Percentiles rank a stretch among this genome's conserved stretches.
Evolutionary conservation across 257 asterid genomes (phyloP).

Genomic region (Solanum tarapatanum): DNA sequence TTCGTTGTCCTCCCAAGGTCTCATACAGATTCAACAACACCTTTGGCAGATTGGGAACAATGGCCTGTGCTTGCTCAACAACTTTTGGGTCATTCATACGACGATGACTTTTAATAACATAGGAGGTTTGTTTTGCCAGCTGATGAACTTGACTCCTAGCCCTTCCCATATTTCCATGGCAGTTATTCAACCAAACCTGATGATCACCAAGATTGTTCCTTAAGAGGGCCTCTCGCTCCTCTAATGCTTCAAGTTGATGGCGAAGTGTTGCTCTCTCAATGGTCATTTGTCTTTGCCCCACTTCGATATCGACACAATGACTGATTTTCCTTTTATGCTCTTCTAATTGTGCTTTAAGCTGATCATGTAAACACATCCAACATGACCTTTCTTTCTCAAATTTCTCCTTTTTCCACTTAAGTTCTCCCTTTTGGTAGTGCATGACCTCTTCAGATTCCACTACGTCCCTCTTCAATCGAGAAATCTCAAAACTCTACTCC

Average conservation of each 20-base stretch:
- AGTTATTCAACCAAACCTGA: not conserved
- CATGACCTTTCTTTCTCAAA: not conserved
- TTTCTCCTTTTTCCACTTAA: not conserved
- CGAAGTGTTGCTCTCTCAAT: not conserved
- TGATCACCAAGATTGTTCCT: not conserved
- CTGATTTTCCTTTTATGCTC: not conserved
- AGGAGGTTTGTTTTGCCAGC: not conserved
- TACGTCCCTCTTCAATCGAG: not conserved
- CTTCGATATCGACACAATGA: not conserved
- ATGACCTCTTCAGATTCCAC: not conserved
- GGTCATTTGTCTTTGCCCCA: not conserved
- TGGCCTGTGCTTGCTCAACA: accelerated
- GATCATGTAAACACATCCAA: not conserved
- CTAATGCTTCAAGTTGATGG: not conserved
- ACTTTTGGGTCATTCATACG: not conserved
- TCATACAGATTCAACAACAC: not conserved
- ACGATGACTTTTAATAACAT: not conserved
- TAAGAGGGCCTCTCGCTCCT: no score
- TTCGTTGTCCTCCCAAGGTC: not conserved
- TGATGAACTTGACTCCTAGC: not conserved
- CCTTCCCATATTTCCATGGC: not conserved
- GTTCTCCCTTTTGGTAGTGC: not conserved
- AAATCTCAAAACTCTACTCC: not conserved
- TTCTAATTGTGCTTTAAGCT: not conserved
- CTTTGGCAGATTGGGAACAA: not conserved